Conservation (phyloP, 2,329 filamentous ascomycete genomes). For the Cadophora sp. region DNA sequence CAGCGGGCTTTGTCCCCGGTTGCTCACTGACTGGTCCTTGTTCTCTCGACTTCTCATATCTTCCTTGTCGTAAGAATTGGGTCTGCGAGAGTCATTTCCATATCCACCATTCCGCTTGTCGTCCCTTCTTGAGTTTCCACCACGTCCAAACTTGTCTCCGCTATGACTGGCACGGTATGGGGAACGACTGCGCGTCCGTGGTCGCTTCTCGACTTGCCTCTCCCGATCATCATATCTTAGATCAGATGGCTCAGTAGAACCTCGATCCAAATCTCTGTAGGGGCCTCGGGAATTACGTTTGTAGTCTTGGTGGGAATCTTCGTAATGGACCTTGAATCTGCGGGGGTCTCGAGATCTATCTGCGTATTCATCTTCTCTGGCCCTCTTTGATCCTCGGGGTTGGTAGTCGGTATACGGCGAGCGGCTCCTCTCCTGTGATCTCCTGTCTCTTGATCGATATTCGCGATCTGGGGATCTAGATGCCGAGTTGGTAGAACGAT, state of each 20-base stretch:
- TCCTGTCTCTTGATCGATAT: constrained; percentile 52
- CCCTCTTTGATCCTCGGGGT: constrained; percentile 68
- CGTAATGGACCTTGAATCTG: constrained; percentile 67
- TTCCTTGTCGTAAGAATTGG: constrained; percentile 43
- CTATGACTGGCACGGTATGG: constrained; percentile 51
- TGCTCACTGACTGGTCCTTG: constrained; percentile 68
- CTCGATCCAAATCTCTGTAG: constrained; percentile 64
- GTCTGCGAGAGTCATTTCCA: constrained; percentile 31
- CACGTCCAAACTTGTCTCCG: constrained; percentile 35
- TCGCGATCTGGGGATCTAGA: constrained; percentile 51
- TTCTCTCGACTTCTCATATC: constrained; percentile 56
- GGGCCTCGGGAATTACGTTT: constrained; percentile 55
- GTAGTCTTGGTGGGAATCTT: constrained; percentile 57
- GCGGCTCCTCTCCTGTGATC: constrained; percentile 55
- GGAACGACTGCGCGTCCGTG: constrained; percentile 58
- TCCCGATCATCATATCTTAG: constrained; percentile 59
- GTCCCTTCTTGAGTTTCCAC: constrained; percentile 35
- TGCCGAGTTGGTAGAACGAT: constrained; percentile 52
- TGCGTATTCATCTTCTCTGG: constrained; percentile 66
- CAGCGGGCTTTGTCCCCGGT: constrained; percentile 65
- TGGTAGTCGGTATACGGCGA: constrained; percentile 57
- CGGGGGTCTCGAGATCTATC: constrained; percentile 59
- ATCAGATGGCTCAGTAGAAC: constrained; percentile 37
- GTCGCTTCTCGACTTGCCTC: constrained; percentile 59
- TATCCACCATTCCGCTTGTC: constrained; percentile 30